A percentile compares a stretch with the other conserved stretches of the same genome.
phyloP scores from a whole-genome alignment of 805 yeast species.

The Lachancea dasiensis region DNA sequence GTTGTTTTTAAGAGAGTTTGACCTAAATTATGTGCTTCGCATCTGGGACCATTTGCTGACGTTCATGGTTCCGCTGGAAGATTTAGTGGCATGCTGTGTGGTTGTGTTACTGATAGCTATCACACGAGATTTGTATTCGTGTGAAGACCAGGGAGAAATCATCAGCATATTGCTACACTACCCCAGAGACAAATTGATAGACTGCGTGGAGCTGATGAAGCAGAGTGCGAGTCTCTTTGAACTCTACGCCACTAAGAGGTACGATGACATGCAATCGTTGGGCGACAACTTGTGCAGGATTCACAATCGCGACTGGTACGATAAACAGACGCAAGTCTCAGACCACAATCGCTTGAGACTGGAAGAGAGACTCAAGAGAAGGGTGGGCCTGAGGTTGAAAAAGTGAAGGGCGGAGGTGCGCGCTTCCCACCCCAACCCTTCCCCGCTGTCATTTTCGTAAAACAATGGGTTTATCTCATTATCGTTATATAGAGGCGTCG shows the following conservation, averaged over 20 bases:
- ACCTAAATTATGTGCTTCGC: constrained; percentile 17
- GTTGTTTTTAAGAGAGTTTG: constrained; percentile 28
- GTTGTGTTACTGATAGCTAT: constrained; percentile 21
- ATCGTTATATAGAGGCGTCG: constrained; percentile 6
- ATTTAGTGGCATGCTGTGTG: constrained; percentile 21
- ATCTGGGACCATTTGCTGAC: constrained; percentile 32
- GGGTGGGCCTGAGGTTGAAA: constrained; percentile 18
- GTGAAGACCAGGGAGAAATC: constrained; percentile 26
- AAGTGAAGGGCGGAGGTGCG: too few species aligned
- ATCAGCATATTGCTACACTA: constrained; percentile 26
- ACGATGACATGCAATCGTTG: constrained; percentile 19
- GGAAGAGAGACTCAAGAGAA: constrained; percentile 22
- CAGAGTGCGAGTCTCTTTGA: constrained; percentile 27
- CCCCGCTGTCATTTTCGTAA: too few species aligned
- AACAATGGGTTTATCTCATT: constrained; percentile 10
- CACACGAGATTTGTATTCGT: constrained; percentile 15
- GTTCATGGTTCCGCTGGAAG: constrained; percentile 19
- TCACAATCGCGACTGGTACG: constrained; percentile 12
- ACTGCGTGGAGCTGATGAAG: constrained; percentile 23
- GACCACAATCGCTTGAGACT: constrained; percentile 18
- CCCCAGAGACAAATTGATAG: constrained; percentile 13
- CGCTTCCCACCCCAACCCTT: too few species aligned
- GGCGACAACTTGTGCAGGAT: constrained; percentile 21
- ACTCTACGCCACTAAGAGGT: constrained; percentile 18
- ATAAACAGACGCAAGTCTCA: constrained; percentile 3